Evolutionary conservation across 2,329 filamentous ascomycete genomes (phyloP).

Genomic region (Lasiodiplodia gonubiensis): DNA sequence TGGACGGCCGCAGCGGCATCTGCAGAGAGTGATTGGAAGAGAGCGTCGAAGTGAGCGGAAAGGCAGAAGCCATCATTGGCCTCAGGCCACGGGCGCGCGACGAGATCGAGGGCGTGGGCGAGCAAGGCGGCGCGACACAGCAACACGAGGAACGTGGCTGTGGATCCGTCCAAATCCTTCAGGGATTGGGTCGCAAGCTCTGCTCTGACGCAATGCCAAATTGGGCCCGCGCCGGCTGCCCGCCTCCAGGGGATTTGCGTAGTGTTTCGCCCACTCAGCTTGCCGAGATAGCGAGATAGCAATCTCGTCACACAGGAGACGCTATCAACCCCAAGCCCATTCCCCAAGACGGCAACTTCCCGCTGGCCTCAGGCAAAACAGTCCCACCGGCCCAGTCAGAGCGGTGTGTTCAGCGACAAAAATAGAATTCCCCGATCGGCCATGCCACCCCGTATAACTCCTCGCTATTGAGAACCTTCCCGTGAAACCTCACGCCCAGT

Average conservation of each 20-base stretch:
- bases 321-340: not conserved
- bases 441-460: conserved; percentile 22
- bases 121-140: not conserved
- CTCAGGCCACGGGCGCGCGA: not conserved
- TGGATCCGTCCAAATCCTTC: not conserved
- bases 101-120: not conserved
- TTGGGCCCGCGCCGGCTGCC: not conserved
- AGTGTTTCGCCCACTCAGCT: not conserved
- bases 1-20: not conserved
- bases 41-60: not conserved
- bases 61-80: conserved; percentile 6
- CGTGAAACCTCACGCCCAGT: not conserved
- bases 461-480: conserved; percentile 18
- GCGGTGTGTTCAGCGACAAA: not conserved
- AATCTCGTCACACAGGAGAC: conserved; percentile 5
- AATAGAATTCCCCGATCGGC: not conserved
- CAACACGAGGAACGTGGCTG: conserved; percentile 13
- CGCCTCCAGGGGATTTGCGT: not conserved
- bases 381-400: not conserved
- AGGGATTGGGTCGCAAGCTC: not conserved
- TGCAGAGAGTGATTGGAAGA: not conserved
- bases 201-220: conserved; percentile 18
- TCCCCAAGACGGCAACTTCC: not conserved
- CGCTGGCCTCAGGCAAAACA: not conserved
- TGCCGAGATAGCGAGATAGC: conserved; percentile 18